Percentiles rank a stretch among this genome's conserved stretches.
Conservation (phyloP, 202 grass and related monocot genomes). For the Cymbopogon flexuosus region DNA sequence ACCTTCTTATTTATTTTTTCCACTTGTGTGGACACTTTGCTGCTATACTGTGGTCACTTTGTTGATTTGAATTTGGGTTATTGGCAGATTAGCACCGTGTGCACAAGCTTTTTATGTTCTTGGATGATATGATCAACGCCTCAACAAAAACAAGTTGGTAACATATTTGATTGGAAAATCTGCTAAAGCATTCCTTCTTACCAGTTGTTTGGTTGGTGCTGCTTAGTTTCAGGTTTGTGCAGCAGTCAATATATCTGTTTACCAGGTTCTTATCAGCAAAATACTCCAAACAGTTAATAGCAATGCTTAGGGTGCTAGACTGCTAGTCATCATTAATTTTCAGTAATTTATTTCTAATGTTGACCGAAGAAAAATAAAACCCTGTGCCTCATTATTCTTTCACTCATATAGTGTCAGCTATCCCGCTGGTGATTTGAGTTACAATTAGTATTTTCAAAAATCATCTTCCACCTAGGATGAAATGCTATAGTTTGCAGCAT, state of each 20-base stretch:
- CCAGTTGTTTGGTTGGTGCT: conserved; percentile 33
- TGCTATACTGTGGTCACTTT: conserved; percentile 26
- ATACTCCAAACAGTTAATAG: neutral
- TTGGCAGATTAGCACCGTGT: conserved; percentile 59
- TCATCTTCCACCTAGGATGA: conserved; percentile 2
- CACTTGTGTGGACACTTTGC: conserved; percentile 11
- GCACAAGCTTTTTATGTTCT: conserved; percentile 51
- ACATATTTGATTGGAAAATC: conserved; percentile 42
- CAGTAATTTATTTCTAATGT: neutral
- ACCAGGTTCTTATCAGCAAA: neutral
- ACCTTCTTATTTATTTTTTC: conserved; percentile 12
- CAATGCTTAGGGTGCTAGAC: neutral
- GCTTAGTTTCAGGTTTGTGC: conserved; percentile 40
- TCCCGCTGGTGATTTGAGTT: neutral
- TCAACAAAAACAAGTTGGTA: conserved; percentile 46
- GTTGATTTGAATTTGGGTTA: conserved; percentile 50
- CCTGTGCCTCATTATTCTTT: neutral
- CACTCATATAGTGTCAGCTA: neutral
- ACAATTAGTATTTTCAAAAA: neutral
- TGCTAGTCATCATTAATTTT: neutral
- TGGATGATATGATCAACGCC: conserved; percentile 37
- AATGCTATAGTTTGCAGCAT: neutral
- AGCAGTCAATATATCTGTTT: neutral
- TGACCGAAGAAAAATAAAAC: neutral
- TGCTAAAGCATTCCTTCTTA: conserved; percentile 25